These are phyloP conservation scores for Cladorrhinum samala DNA, from an alignment of 495 filamentous ascomycete genomes.

Conservation along the genomic window DNA sequence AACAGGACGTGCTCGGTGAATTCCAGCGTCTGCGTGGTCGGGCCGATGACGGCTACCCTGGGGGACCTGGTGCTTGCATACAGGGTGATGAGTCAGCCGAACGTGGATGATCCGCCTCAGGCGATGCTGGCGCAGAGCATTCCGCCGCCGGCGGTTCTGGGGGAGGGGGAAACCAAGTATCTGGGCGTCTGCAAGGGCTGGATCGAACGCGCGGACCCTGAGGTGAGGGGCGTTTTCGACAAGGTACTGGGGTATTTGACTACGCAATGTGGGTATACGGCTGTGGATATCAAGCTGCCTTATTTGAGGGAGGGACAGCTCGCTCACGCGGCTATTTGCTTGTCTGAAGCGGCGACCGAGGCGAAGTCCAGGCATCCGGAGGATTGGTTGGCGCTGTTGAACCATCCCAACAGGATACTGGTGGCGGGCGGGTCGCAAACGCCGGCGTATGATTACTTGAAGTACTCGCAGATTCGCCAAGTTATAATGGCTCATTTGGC, in stretches of 20 bases:
- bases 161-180: too few species aligned
- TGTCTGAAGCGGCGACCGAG: constrained; percentile 55
- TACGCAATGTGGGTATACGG: constrained; percentile 52
- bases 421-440: constrained; percentile 58
- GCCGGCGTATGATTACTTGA: constrained; percentile 60
- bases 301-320: constrained; percentile 66
- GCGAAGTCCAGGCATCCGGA: constrained; percentile 23
- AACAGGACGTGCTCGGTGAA: constrained; percentile 57
- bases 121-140: constrained; percentile 33
- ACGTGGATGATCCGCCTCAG: constrained; percentile 45
- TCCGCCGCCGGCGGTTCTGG: too few species aligned
- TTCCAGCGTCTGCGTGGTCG: constrained; percentile 59
- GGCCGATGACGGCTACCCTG: constrained; percentile 72
- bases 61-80: constrained; percentile 81
- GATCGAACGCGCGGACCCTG: constrained; percentile 60
- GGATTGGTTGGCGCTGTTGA: constrained; percentile 39
- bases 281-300: constrained; percentile 71
- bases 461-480: constrained; percentile 66
- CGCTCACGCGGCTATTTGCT: constrained; percentile 76
- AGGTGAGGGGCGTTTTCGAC: constrained; percentile 56
- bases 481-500: constrained; percentile 81
- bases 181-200: constrained; percentile 73
- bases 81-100: constrained; percentile 63
- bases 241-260: constrained; percentile 56
- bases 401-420: constrained; percentile 68